These are phyloP conservation scores for Conringia planisiliqua DNA, from an alignment of 345 rosid genomes.

Conservation along the genomic window DNA sequence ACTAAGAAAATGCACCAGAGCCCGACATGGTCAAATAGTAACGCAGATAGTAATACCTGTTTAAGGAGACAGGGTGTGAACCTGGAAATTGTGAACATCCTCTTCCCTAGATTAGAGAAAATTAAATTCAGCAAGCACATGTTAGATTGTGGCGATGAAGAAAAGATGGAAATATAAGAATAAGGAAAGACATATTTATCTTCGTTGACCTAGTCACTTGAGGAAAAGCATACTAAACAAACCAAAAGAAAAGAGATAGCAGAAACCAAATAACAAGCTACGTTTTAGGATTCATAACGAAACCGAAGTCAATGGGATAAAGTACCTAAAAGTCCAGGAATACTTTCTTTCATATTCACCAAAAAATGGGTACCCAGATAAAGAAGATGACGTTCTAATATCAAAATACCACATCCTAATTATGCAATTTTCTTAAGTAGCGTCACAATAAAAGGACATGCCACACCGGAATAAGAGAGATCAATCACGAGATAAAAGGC, in stretches of 20 bases:
- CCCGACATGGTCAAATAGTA: background rate
- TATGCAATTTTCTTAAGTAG: constrained; percentile 3
- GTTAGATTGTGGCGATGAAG: constrained; percentile 3
- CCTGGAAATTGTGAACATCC: constrained; percentile 73
- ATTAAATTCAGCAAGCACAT: background rate
- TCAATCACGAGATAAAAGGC: background rate
- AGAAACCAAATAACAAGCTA: background rate
- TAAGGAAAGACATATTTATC: background rate
- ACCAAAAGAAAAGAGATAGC: background rate
- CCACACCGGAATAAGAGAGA: background rate
- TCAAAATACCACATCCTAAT: constrained; percentile 13
- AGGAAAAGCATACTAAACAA: background rate
- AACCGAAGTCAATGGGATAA: background rate
- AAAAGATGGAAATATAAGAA: background rate
- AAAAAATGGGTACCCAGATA: background rate
- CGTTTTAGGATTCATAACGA: background rate
- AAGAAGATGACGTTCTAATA: background rate
- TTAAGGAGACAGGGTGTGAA: constrained; percentile 83
- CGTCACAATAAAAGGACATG: background rate
- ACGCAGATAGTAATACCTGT: constrained; percentile 44
- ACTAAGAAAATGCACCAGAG: background rate
- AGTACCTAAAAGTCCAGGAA: background rate
- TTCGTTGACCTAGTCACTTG: background rate
- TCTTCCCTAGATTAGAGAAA: constrained; percentile 52
- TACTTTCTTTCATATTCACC: constrained; percentile 3